These are phyloP conservation scores for Meyerozyma elateridarum DNA, from an alignment of 1,139 yeast species.

Conservation along the genomic window DNA sequence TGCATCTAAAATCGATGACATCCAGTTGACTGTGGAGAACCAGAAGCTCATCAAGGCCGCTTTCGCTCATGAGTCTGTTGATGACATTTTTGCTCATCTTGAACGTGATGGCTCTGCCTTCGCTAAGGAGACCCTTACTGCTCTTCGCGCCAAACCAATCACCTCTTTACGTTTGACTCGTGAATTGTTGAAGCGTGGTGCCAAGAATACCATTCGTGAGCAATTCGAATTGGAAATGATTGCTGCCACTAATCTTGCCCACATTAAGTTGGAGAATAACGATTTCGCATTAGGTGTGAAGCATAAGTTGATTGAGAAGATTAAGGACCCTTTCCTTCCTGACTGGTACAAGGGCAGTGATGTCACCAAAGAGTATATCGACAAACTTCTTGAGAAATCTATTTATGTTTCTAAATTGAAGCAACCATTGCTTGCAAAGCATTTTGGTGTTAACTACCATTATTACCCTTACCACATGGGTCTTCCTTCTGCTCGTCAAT, in stretches of 20 bases:
- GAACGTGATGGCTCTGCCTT: constrained; percentile 56
- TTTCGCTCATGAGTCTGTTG: constrained; percentile 57
- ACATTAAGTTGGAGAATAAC: constrained; percentile 46
- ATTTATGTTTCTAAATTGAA: constrained; percentile 27
- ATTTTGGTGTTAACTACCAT: constrained; percentile 49
- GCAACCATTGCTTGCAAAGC: constrained; percentile 38
- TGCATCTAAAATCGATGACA: constrained; percentile 58
- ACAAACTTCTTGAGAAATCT: constrained; percentile 20
- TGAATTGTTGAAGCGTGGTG: constrained; percentile 64
- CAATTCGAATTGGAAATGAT: constrained; percentile 72
- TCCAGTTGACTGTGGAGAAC: constrained; percentile 52
- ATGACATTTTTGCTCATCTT: constrained; percentile 57
- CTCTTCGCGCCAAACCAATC: constrained; percentile 61
- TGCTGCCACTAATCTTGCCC: constrained; percentile 74
- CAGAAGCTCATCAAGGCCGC: constrained; percentile 63
- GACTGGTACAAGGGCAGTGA: constrained; percentile 38
- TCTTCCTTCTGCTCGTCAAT: constrained; percentile 64
- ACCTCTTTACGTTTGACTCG: constrained; percentile 74
- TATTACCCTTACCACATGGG: constrained; percentile 77
- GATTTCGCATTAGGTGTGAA: constrained; percentile 75
- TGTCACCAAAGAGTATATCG: constrained; percentile 20
- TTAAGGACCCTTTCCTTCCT: constrained; percentile 48
- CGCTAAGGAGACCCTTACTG: constrained; percentile 56
- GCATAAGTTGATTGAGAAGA: constrained; percentile 64
- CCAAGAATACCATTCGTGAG: constrained; percentile 52